These are phyloP conservation scores for Hygrocybe punicea DNA, from an alignment of 768 basidiomycete genomes.

Conservation along the genomic window DNA sequence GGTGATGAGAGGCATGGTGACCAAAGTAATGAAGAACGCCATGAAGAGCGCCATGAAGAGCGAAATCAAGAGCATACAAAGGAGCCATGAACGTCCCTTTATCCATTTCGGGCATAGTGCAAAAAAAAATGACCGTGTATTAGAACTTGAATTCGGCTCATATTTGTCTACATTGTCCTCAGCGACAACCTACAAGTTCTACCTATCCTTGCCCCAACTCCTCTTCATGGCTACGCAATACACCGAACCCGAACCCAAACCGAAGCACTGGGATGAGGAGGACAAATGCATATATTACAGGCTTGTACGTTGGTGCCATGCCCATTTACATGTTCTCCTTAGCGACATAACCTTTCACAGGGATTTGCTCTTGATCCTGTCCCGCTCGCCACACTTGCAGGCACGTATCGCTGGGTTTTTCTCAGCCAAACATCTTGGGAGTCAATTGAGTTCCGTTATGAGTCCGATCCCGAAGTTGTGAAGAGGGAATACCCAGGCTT, in stretches of 20 bases:
- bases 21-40: too few species aligned
- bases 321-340: too few species aligned
- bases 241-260: neutral
- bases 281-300: neutral
- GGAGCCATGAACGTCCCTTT: too few species aligned
- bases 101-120: too few species aligned
- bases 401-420: slow-evolving; percentile 2
- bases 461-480: neutral
- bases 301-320: neutral
- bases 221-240: neutral
- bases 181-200: too few species aligned
- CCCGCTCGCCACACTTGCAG: neutral
- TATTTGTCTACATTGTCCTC: too few species aligned
- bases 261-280: neutral
- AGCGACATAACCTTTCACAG: neutral
- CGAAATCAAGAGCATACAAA: too few species aligned
- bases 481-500: neutral
- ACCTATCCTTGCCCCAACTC: too few species aligned
- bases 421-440: neutral
- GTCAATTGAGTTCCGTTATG: neutral
- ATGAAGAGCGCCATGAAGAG: too few species aligned
- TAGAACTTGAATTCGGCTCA: too few species aligned
- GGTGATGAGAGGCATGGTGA: too few species aligned
- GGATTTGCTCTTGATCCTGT: neutral
- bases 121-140: too few species aligned